Evolutionary conservation across 257 asterid genomes (phyloP).

Genomic region (Paulownia fortunei): DNA sequence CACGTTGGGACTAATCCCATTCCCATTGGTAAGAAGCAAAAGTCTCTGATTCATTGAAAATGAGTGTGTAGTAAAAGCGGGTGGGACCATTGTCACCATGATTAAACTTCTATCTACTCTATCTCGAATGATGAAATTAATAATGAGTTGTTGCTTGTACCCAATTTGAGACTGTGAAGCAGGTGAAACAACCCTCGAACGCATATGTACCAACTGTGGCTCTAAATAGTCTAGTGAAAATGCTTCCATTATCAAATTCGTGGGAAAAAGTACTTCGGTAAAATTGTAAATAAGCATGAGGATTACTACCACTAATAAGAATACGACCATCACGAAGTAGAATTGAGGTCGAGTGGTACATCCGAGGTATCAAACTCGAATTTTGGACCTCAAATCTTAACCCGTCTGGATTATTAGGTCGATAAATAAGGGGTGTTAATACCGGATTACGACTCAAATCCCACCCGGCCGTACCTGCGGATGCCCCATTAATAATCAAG

Average conservation of each 20-base stretch:
- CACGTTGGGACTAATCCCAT: too few relatives aligned
- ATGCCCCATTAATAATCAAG: conserved; percentile 60
- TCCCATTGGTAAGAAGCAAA: conserved; percentile 35
- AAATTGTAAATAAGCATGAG: conserved; percentile 43
- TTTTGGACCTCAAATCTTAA: conserved; percentile 47
- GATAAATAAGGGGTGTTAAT: conserved; percentile 43
- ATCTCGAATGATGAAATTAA: conserved; percentile 38
- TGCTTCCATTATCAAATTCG: conserved; percentile 49
- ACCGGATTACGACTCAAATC: conserved; percentile 51
- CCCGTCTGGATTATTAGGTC: conserved; percentile 32
- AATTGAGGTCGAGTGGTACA: conserved; percentile 60
- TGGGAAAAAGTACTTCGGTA: conserved; percentile 43
- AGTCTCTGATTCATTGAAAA: conserved; percentile 62
- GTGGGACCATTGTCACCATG: conserved; percentile 52
- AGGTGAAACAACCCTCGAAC: conserved; percentile 49
- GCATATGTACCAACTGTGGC: not conserved
- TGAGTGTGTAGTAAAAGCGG: conserved; percentile 58
- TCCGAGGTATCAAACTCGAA: conserved; percentile 44
- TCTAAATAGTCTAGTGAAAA: conserved; percentile 58
- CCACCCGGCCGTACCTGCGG: conserved; percentile 58
- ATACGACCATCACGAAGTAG: conserved; percentile 61
- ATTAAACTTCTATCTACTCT: conserved; percentile 17
- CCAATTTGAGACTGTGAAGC: conserved; percentile 25
- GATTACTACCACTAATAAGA: conserved; percentile 60
- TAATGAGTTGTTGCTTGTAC: not conserved